phyloP scores from a whole-genome alignment of 805 yeast genomes.

The Cyberlindnera bimundalis region DNA sequence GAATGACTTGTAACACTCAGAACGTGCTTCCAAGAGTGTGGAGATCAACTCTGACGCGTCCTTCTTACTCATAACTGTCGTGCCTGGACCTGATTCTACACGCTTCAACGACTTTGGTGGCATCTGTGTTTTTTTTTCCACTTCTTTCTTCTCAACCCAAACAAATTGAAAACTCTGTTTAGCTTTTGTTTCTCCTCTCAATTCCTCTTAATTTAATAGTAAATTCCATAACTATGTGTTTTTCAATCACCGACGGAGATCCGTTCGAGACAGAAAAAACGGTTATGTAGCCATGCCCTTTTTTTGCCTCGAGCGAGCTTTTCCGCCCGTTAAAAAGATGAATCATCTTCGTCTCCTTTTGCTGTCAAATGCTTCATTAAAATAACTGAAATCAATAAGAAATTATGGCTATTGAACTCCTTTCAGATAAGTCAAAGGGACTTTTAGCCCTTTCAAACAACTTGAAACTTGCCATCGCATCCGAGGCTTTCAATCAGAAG shows the following conservation, averaged over 20 bases:
- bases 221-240: too few species aligned
- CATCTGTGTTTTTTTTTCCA: not conserved
- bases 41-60: not conserved
- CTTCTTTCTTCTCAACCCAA: too few species aligned
- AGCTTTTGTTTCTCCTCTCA: too few species aligned
- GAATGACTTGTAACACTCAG: constrained; percentile 9
- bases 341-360: too few species aligned
- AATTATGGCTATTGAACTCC: constrained; percentile 23
- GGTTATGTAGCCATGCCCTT: too few species aligned
- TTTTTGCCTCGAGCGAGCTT: not conserved
- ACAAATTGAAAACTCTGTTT: too few species aligned
- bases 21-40: constrained; percentile 5
- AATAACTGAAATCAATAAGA: not conserved
- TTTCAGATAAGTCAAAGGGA: constrained; percentile 25
- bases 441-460: constrained; percentile 23
- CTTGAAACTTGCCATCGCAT: constrained; percentile 29
- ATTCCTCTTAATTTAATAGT: too few species aligned
- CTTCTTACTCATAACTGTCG: too few species aligned
- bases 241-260: too few species aligned
- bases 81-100: too few species aligned
- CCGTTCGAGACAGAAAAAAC: too few species aligned
- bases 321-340: not conserved
- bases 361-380: too few species aligned
- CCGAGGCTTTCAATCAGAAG: constrained; percentile 19
- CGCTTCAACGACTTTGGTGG: constrained; percentile 3